Evolutionary conservation across 345 rosid species (phyloP), one percentile per base, ranked within the genome.

Genomic region (Excoecaria cochinchinensis): DNA sequence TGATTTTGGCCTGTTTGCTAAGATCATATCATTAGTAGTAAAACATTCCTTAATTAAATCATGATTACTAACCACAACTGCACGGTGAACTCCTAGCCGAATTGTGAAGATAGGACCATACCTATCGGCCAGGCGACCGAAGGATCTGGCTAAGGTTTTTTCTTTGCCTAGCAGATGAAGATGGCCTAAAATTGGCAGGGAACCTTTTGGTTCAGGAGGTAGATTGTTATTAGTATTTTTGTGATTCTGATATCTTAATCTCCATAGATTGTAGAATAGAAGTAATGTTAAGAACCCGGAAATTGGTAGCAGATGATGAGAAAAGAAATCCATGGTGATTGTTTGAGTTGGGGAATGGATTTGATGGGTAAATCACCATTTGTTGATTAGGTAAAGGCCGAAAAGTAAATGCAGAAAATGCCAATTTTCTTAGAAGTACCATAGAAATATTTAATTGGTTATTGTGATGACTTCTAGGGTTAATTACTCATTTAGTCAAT

Each of bases 51-150:
- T 64, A 25, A 75, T 36, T 48, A 53, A 52, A 19, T 74, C 72
- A 0, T 70, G 39, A 65, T 17, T 21, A 68, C 60, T 74, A 14
- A 79, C 56, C 22, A 79, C 73, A n/a, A 79, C 72, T 4, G 69
- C 39, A 3, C 72, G 82, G 52, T 74, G 48, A 0, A 25, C 63
- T 25, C 82, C 82, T 4, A 79, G 72, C 50, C 78, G 42, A 36
- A 79, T 48, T 8, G 67, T 74, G 82, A 79, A 79, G 69, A 79
- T 70, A 13, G 82, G 78, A 31, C 82, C 82, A 6, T 70, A 51
- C 15, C 56, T 60, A 57, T 79, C 82, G 10, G 82, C 70, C 47
- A 74, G 72, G 42, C 75, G 57, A 15, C 52, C 82, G 17, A 74
- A 40, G 58, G 82, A n/a, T 48, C 78, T 75, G 21, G 82, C 82